These are phyloP conservation scores for Aureobasidium sp. DNA, from an alignment of 2,329 filamentous ascomycete genomes.

Conservation along the genomic window DNA sequence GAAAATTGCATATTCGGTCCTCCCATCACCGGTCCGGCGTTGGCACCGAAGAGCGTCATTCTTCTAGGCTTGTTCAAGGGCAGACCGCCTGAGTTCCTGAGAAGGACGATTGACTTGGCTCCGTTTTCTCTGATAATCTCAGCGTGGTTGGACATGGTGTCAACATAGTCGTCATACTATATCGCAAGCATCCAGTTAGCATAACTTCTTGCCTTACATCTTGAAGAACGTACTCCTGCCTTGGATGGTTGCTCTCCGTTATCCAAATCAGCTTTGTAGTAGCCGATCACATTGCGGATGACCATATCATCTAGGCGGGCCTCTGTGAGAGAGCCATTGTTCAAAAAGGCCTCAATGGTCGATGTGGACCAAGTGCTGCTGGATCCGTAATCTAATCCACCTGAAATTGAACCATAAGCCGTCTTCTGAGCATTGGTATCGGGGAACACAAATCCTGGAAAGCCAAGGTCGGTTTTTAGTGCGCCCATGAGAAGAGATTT, in stretches of 20 bases:
- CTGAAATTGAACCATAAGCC: not conserved
- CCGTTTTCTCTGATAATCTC: slow-evolving; percentile 58
- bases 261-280: slow-evolving; percentile 42
- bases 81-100: slow-evolving; percentile 39
- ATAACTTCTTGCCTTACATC: not conserved
- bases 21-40: slow-evolving; percentile 36
- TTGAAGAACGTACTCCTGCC: not conserved
- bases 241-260: slow-evolving; percentile 31
- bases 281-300: slow-evolving; percentile 36
- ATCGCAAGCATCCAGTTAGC: not conserved
- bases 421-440: not conserved
- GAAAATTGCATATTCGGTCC: slow-evolving; percentile 38
- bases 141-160: slow-evolving; percentile 68
- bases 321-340: slow-evolving; percentile 22
- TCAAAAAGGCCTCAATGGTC: slow-evolving; percentile 18
- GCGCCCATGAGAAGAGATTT: slow-evolving; percentile 43
- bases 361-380: not conserved
- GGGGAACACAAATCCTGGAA: slow-evolving; percentile 69
- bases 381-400: slow-evolving; percentile 55
- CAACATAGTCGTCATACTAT: slow-evolving; percentile 37
- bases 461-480: slow-evolving; percentile 70
- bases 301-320: slow-evolving; percentile 35
- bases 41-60: slow-evolving; percentile 42
- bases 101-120: slow-evolving; percentile 39
- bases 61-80: slow-evolving; percentile 35